A percentile compares a stretch with the other conserved stretches of the same genome.
Conservation (phyloP, 164 flowering plant genomes). For the Sextonia rubra region DNA sequence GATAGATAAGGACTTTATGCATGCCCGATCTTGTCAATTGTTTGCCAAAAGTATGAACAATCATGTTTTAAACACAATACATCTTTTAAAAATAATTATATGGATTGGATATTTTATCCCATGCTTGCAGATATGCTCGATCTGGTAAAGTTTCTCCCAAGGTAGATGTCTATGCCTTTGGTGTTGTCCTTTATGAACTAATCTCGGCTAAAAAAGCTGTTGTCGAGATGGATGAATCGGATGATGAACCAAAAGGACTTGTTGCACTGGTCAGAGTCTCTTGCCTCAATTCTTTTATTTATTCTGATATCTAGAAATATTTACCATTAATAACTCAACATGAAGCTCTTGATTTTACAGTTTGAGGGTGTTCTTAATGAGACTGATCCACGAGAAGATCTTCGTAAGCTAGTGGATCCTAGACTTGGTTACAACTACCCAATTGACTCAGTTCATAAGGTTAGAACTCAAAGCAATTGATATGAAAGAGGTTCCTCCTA, state of each 20-base stretch:
- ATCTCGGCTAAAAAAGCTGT: conserved; percentile 83
- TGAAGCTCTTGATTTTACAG: conserved; percentile 30
- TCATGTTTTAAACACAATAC: too few relatives aligned
- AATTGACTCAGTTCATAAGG: conserved; percentile 65
- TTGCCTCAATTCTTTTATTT: background rate
- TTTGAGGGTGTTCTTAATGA: conserved; percentile 64
- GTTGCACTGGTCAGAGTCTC: conserved; percentile 53
- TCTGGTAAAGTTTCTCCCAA: conserved; percentile 87
- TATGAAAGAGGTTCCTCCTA: background rate
- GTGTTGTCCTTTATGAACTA: conserved; percentile 84
- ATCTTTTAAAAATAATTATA: too few relatives aligned
- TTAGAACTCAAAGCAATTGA: conserved; percentile 13
- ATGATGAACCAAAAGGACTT: conserved; percentile 65
- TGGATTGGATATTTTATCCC: background rate
- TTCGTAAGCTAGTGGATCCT: conserved; percentile 58
- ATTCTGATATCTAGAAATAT: background rate
- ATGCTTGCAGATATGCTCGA: conserved; percentile 65
- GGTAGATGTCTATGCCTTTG: conserved; percentile 93
- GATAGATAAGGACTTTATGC: background rate
- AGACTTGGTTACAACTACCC: conserved; percentile 68
- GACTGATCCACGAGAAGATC: conserved; percentile 47
- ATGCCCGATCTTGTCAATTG: background rate
- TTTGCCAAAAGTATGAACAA: too few relatives aligned
- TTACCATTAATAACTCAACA: background rate
- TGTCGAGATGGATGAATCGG: conserved; percentile 39